Evolutionary conservation across 2,329 filamentous ascomycete species (phyloP).

Genomic region (Diaporthe citriasiana): DNA sequence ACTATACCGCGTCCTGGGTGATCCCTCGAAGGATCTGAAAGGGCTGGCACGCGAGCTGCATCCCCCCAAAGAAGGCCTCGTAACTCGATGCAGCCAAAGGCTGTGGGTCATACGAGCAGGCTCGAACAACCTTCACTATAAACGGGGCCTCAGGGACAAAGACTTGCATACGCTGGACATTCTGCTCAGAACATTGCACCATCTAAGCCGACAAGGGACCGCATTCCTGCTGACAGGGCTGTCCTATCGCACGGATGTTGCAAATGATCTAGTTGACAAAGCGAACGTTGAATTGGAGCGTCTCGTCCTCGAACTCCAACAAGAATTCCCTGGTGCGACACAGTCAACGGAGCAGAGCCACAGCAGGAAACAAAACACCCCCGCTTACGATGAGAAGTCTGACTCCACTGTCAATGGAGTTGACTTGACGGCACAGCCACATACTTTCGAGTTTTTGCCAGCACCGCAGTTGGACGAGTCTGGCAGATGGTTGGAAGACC

Average conservation of each 20-base stretch:
- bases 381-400: too few species aligned
- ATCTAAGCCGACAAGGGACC: slow-evolving; percentile 3
- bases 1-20: slow-evolving; percentile 44
- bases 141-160: slow-evolving; percentile 40
- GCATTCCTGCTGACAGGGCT: slow-evolving; percentile 44
- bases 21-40: not conserved
- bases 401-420: not conserved
- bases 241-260: slow-evolving; percentile 45
- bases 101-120: slow-evolving; percentile 46
- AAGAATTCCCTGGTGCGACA: not conserved
- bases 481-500: slow-evolving; percentile 42
- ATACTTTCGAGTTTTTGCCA: slow-evolving; percentile 25
- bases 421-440: not conserved
- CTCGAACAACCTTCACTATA: slow-evolving; percentile 45
- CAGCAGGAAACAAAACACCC: too few species aligned
- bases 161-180: slow-evolving; percentile 15
- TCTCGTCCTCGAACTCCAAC: slow-evolving; percentile 7
- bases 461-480: slow-evolving; percentile 20
- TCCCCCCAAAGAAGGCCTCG: not conserved
- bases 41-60: slow-evolving; percentile 4
- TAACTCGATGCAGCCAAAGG: slow-evolving; percentile 1
- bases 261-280: slow-evolving; percentile 39
- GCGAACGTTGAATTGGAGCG: slow-evolving; percentile 40
- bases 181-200: slow-evolving; percentile 6
- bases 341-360: not conserved